These are phyloP conservation scores for Penicillium arizonense DNA, from an alignment of 495 filamentous ascomycete species.

Conservation along the genomic window DNA sequence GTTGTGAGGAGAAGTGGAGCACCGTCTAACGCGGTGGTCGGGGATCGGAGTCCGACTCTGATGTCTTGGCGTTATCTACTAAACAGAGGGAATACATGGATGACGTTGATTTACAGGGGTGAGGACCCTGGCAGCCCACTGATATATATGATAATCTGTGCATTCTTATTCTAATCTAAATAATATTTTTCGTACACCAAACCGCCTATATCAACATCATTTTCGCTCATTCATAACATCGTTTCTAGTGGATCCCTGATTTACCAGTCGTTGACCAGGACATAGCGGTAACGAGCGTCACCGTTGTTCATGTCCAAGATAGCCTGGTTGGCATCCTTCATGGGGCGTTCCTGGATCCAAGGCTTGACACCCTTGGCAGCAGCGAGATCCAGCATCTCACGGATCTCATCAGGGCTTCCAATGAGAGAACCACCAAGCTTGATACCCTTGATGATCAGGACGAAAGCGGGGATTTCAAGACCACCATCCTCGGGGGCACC, in stretches of 20 bases:
- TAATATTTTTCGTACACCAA: no score
- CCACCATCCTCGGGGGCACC: constrained; percentile 67
- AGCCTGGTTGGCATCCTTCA: constrained; percentile 73
- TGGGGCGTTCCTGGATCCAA: constrained; percentile 66
- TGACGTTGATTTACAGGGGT: no score
- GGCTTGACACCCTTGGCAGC: constrained; percentile 67
- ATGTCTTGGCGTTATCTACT: no score
- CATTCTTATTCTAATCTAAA: no score
- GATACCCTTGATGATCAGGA: constrained; percentile 58
- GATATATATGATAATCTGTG: no score
- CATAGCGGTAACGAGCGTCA: constrained; percentile 72
- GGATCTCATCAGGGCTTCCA: constrained; percentile 69
- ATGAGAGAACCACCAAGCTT: constrained; percentile 73
- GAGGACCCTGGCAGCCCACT: no score
- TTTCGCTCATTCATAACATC: background rate
- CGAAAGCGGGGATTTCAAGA: constrained; percentile 55
- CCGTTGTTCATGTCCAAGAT: constrained; percentile 67
- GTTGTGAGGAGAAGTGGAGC: no score
- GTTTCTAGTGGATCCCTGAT: background rate
- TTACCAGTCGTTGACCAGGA: constrained; percentile 60
- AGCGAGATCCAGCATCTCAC: constrained; percentile 78
- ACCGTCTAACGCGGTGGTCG: no score
- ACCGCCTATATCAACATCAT: background rate
- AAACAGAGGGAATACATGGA: no score
- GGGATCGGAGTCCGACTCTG: no score